Evolutionary conservation across 345 rosid genomes (phyloP).

Genomic region (Populus nigra): DNA sequence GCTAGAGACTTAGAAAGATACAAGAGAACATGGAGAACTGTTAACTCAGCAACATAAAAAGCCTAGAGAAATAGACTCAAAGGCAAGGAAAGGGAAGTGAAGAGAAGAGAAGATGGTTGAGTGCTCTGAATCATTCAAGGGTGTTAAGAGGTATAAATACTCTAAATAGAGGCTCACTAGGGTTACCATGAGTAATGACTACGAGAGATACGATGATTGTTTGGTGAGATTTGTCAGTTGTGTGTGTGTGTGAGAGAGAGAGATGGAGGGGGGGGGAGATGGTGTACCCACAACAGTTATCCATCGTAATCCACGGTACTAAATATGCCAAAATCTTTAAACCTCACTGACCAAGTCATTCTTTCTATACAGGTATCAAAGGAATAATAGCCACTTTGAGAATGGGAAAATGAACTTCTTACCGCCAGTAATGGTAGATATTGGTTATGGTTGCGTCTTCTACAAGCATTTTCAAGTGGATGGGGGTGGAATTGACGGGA

Average conservation of each 20-base stretch:
- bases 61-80: background rate
- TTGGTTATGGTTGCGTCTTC: slow-evolving; percentile 35
- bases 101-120: background rate
- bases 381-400: slow-evolving; percentile 22
- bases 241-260: background rate
- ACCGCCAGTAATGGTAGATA: slow-evolving; percentile 23
- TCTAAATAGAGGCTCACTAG: slow-evolving; percentile 8
- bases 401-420: background rate
- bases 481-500: slow-evolving; percentile 30
- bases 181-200: slow-evolving; percentile 19
- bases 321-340: slow-evolving; percentile 40
- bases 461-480: slow-evolving; percentile 33
- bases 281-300: slow-evolving; percentile 45
- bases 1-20: background rate
- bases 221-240: slow-evolving; percentile 31
- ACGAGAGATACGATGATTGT: slow-evolving; percentile 25
- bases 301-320: slow-evolving; percentile 55
- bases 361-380: slow-evolving; percentile 10
- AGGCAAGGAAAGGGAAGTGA: background rate
- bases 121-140: slow-evolving; percentile 4
- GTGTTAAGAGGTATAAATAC: slow-evolving; percentile 34
- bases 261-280: slow-evolving; percentile 25
- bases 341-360: slow-evolving; percentile 26
- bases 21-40: background rate
- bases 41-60: background rate